These are phyloP conservation scores for Suaeda aralocaspica DNA, from an alignment of 148 eudicot species.

Conservation along the genomic window DNA sequence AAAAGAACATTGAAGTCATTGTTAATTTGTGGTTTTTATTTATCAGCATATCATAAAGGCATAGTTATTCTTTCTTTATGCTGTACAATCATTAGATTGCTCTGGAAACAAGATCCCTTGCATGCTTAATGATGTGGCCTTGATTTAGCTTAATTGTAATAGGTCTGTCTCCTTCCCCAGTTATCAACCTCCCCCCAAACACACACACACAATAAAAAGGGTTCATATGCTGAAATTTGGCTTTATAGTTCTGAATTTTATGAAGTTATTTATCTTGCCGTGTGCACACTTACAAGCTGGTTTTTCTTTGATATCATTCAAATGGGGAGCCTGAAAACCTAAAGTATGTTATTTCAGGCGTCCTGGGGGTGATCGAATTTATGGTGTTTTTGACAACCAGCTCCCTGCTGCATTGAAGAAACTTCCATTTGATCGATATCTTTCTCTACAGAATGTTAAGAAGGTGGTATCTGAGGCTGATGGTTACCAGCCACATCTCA, in stretches of 20 bases:
- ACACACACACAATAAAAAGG: no score
- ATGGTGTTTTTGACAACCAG: conserved; percentile 85
- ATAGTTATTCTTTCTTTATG: no score
- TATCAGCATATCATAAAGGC: no score
- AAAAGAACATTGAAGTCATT: background rate
- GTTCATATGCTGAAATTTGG: background rate
- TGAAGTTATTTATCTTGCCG: background rate
- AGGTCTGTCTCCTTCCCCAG: background rate
- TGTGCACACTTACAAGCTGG: background rate
- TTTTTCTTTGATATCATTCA: background rate
- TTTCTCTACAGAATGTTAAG: conserved; percentile 59
- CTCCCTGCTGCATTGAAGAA: conserved; percentile 79
- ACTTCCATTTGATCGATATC: conserved; percentile 81
- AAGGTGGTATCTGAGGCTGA: conserved; percentile 68
- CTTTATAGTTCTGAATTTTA: background rate
- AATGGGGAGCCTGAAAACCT: background rate
- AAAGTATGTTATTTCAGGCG: conserved; percentile 43
- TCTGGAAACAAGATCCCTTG: background rate
- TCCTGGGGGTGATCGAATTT: conserved; percentile 75
- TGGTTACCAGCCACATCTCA: conserved; percentile 85
- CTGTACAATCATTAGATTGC: no score
- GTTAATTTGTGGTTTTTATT: background rate
- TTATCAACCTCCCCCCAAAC: background rate
- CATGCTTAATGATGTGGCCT: background rate
- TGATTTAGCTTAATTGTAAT: background rate